Conservation (phyloP, 345 rosid species). For the Limnanthes douglasii region DNA sequence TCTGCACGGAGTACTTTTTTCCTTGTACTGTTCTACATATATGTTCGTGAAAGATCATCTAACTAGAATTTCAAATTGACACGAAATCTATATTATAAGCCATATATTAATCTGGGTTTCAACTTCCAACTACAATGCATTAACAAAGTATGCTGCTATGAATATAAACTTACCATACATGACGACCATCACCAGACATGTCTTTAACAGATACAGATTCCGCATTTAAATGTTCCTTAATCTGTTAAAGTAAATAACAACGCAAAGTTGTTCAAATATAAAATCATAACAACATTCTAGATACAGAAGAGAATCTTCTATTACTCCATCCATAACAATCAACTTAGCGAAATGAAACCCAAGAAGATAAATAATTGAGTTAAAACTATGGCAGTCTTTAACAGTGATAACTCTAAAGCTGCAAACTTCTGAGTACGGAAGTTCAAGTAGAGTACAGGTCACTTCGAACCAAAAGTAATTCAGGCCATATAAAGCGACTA, state of each 20-base stretch:
- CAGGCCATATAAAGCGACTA: too few species aligned
- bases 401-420: background rate
- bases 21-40: too few species aligned
- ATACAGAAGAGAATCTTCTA: background rate
- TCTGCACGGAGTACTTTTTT: too few species aligned
- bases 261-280: background rate
- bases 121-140: too few species aligned
- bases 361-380: background rate
- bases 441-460: too few species aligned
- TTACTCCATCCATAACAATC: background rate
- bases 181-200: slow-evolving; percentile 94
- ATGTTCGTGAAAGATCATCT: too few species aligned
- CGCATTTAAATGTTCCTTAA: slow-evolving; percentile 63
- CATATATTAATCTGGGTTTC: too few species aligned
- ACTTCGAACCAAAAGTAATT: too few species aligned
- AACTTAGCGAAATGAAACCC: slow-evolving; percentile 1
- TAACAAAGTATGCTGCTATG: background rate
- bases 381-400: background rate
- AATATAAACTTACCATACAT: slow-evolving; percentile 49
- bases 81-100: too few species aligned
- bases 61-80: too few species aligned
- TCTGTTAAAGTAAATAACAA: slow-evolving; percentile 23
- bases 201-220: slow-evolving; percentile 73
- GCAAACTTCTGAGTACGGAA: background rate
- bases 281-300: too few species aligned